These are phyloP conservation scores for Schizonepeta tenuifolia DNA, from an alignment of 257 asterid genomes.

Conservation along the genomic window DNA sequence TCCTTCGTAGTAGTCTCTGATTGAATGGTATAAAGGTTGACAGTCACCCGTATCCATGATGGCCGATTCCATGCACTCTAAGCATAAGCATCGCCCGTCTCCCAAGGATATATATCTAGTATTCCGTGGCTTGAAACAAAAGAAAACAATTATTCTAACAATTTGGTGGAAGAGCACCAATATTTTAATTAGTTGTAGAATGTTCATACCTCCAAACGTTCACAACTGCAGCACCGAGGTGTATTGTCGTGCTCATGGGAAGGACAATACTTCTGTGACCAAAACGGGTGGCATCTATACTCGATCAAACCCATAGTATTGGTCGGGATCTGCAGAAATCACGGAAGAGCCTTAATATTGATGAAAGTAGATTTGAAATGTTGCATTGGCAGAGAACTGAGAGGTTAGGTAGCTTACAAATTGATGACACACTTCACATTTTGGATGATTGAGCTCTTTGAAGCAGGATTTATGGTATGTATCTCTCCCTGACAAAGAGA, in stretches of 20 bases:
- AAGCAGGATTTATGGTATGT: constrained; percentile 90
- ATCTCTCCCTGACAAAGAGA: constrained; percentile 84
- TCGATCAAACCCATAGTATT: constrained; percentile 85
- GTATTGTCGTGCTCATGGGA: constrained; percentile 86
- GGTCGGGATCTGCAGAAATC: constrained; percentile 72
- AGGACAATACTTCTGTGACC: constrained; percentile 95
- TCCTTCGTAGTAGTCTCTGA: constrained; percentile 95
- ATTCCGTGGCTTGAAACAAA: constrained; percentile 58
- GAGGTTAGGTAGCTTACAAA: constrained; percentile 55
- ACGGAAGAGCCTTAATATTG: not conserved
- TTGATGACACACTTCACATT: constrained; percentile 94
- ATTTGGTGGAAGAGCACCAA: not conserved
- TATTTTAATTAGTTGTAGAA: not conserved
- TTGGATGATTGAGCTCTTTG: constrained; percentile 94
- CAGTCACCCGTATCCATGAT: constrained; percentile 98
- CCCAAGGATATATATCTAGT: constrained; percentile 75
- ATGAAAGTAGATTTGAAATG: constrained; percentile 1
- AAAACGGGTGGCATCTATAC: constrained; percentile 96
- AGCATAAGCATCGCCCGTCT: constrained; percentile 91
- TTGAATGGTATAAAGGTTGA: constrained; percentile 88
- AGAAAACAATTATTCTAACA: not conserved
- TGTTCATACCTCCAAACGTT: constrained; percentile 81
- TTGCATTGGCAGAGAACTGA: not conserved
- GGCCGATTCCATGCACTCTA: constrained; percentile 97
- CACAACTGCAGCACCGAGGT: constrained; percentile 93